Percentiles rank a stretch among this genome's conserved stretches.
These are phyloP conservation scores for Eucalyptus caleyi DNA, from an alignment of 345 rosid species.

Conservation along the genomic window DNA sequence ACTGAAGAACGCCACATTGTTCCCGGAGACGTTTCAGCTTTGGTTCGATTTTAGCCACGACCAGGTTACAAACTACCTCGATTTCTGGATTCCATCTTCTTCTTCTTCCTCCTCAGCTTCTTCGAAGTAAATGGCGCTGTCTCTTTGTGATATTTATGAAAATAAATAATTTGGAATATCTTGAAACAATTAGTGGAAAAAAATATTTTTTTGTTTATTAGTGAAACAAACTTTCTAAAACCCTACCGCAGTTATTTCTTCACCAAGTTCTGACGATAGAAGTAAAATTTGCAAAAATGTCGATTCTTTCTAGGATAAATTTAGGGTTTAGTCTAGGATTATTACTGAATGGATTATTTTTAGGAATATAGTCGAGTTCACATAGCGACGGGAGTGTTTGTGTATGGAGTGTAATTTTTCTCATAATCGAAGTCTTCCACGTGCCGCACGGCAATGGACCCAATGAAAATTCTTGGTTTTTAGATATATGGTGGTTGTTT, in stretches of 20 bases:
- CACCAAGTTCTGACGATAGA: background rate
- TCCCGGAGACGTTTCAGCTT: conserved; percentile 79
- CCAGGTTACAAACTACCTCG: conserved; percentile 26
- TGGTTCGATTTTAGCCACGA: conserved; percentile 99
- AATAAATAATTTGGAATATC: background rate
- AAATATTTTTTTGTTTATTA: background rate
- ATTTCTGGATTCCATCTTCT: background rate
- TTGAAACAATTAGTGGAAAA: background rate
- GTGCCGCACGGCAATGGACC: background rate
- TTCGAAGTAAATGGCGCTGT: background rate
- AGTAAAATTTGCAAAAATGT: background rate
- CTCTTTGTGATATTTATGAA: background rate
- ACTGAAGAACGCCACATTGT: conserved; percentile 50
- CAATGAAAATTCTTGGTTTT: background rate
- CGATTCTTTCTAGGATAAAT: background rate
- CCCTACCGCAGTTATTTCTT: background rate
- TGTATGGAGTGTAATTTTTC: background rate
- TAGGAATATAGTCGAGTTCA: background rate
- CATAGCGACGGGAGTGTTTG: background rate
- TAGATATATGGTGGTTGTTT: background rate
- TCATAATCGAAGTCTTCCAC: background rate
- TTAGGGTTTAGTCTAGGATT: background rate
- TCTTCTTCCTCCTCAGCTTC: background rate
- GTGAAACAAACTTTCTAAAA: background rate
- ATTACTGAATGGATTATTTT: background rate